These are phyloP conservation scores for Solanum piurae DNA, from an alignment of 257 asterid genomes.

Conservation along the genomic window DNA sequence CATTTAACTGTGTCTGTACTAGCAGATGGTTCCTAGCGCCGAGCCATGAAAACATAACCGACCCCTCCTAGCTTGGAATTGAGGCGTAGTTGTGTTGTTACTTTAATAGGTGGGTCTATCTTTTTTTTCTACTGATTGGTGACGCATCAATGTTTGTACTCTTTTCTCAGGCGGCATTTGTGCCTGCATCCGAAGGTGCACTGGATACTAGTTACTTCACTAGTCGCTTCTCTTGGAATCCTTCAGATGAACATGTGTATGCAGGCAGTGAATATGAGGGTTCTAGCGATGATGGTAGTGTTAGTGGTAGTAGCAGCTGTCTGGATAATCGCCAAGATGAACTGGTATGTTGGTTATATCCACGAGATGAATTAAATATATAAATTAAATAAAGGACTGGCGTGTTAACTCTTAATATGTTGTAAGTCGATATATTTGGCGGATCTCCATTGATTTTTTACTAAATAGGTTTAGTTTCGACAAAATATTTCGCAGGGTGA, in stretches of 20 bases:
- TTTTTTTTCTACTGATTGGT: background rate
- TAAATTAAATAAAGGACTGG: background rate
- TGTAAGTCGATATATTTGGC: background rate
- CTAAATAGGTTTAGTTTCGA: background rate
- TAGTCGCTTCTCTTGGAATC: conserved; percentile 89
- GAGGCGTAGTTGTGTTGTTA: background rate
- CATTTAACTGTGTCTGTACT: background rate
- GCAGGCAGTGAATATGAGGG: conserved; percentile 78
- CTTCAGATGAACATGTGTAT: conserved; percentile 83
- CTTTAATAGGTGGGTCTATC: background rate
- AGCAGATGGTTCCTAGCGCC: background rate
- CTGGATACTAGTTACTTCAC: conserved; percentile 92
- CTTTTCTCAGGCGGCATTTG: conserved; percentile 71
- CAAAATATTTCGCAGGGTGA: conserved; percentile 41
- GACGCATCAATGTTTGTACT: background rate
- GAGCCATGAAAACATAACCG: background rate
- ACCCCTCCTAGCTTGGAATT: background rate
- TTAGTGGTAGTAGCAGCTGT: conserved; percentile 81
- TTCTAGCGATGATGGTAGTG: conserved; percentile 83
- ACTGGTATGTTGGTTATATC: conserved; percentile 33
- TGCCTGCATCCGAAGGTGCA: conserved; percentile 92
- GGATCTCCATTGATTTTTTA: background rate
- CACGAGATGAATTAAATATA: background rate
- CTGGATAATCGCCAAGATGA: conserved; percentile 89
- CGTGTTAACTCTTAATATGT: background rate